These are phyloP conservation scores for Fusarium newnesense DNA, from an alignment of 2,329 filamentous ascomycete genomes.

Conservation along the genomic window DNA sequence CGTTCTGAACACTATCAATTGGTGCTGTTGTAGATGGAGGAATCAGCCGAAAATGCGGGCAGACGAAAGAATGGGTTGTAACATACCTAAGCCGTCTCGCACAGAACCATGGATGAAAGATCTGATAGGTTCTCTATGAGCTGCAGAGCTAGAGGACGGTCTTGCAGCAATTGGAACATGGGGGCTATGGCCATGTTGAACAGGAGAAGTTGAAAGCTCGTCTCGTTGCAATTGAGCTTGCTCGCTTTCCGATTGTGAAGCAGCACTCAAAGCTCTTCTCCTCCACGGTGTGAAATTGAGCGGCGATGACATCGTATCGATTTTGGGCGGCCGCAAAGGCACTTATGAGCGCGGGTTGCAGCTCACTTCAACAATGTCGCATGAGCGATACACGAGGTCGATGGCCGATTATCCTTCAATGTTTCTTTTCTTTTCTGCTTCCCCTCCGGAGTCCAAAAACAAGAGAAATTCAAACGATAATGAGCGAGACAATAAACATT, in stretches of 20 bases:
- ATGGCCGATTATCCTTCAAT: background rate
- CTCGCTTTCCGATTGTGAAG: conserved; percentile 45
- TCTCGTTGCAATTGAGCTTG: conserved; percentile 38
- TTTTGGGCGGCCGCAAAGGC: conserved; percentile 25
- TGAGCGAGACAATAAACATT: conserved; percentile 34
- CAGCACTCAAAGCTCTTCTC: conserved; percentile 53
- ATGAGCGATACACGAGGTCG: conserved; percentile 24
- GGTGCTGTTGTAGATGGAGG: conserved; percentile 52
- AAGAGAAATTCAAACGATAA: conserved; percentile 24
- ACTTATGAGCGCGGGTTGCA: conserved; percentile 31
- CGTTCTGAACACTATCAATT: conserved; percentile 77
- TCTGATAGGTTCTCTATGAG: conserved; percentile 72
- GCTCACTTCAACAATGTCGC: conserved; percentile 32
- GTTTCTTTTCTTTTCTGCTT: background rate
- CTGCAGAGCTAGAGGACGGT: conserved; percentile 53
- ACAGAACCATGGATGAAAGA: conserved; percentile 77
- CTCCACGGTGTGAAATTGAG: conserved; percentile 62
- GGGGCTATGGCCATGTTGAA: conserved; percentile 23
- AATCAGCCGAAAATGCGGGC: background rate
- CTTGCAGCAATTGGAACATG: conserved; percentile 42
- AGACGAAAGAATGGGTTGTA: background rate
- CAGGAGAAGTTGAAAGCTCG: conserved; percentile 43
- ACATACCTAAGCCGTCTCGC: conserved; percentile 67
- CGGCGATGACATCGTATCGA: conserved; percentile 57
- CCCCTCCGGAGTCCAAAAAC: background rate